Evolutionary conservation across 768 basidiomycete species (phyloP).

Genomic region (Harrya chromipes): DNA sequence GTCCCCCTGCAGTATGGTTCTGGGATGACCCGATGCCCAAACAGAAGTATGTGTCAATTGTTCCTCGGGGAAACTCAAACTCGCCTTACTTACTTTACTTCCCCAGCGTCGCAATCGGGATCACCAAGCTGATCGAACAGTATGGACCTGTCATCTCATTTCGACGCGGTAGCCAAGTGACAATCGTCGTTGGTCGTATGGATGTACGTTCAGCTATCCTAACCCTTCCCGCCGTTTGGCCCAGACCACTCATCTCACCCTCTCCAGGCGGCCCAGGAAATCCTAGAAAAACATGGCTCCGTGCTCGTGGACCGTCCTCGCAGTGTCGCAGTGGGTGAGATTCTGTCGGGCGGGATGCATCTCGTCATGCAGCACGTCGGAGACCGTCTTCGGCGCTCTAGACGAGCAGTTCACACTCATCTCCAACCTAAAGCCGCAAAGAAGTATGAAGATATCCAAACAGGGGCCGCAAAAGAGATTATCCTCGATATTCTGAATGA

Average conservation of each 20-base stretch:
- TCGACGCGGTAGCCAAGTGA: slow-evolving; percentile 28
- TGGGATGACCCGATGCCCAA: slow-evolving; percentile 15
- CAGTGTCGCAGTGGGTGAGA: slow-evolving; percentile 50
- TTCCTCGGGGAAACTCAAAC: neutral
- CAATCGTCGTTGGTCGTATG: neutral
- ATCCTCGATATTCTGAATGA: slow-evolving; percentile 22
- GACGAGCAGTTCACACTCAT: slow-evolving; percentile 51
- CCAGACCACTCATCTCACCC: slow-evolving; percentile 19
- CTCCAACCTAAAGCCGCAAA: slow-evolving; percentile 48
- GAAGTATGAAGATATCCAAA: slow-evolving; percentile 44
- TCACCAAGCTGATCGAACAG: slow-evolving; percentile 1
- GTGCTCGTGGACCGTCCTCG: slow-evolving; percentile 47
- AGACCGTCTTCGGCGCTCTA: slow-evolving; percentile 54
- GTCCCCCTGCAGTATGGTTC: slow-evolving; percentile 16
- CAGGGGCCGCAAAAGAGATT: slow-evolving; percentile 23
- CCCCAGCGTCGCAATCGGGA: too few relatives aligned
- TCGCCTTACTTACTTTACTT: neutral
- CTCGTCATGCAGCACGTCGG: slow-evolving; percentile 46
- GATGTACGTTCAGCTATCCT: neutral
- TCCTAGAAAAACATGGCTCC: slow-evolving; percentile 60
- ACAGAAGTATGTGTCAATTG: neutral
- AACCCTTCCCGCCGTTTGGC: neutral
- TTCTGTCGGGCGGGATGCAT: slow-evolving; percentile 53
- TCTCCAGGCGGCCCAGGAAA: slow-evolving; percentile 53
- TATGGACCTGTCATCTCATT: slow-evolving; percentile 2